phyloP scores from a whole-genome alignment of 345 rosid species.

The Melaleuca quinquenervia region DNA sequence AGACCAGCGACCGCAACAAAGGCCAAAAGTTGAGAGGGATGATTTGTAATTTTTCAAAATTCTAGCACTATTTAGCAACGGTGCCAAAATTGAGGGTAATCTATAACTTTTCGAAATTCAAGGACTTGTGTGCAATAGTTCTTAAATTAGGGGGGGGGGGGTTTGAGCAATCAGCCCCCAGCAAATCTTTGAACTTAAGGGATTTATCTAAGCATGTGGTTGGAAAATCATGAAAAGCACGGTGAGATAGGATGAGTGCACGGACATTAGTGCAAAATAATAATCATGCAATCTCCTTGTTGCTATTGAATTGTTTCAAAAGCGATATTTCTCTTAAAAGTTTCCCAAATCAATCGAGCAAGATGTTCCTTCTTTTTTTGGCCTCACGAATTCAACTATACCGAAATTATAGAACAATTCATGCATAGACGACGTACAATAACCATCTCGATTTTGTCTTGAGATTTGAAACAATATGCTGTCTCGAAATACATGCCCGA shows the following conservation, averaged over 20 bases:
- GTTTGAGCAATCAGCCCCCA: background rate
- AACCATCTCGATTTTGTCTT: too few species aligned
- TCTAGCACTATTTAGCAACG: background rate
- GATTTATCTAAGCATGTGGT: background rate
- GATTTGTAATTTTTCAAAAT: background rate
- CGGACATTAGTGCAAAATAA: background rate
- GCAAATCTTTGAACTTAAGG: background rate
- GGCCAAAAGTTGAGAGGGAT: rapidly evolving
- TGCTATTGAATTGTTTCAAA: background rate
- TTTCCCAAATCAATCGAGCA: too few species aligned
- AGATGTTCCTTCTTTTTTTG: too few species aligned
- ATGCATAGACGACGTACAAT: background rate
- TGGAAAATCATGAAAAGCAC: background rate
- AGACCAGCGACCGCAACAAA: background rate
- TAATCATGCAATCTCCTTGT: background rate
- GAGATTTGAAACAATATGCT: background rate
- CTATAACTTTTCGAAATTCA: background rate
- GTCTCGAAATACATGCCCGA: background rate
- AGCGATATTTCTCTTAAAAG: background rate
- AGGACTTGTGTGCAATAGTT: background rate
- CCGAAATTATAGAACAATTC: rapidly evolving
- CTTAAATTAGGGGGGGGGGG: background rate
- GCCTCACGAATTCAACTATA: background rate
- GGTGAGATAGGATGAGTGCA: background rate
- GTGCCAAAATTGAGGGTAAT: background rate